phyloP scores from a whole-genome alignment of 225 moss, liverwort and hornwort genomes.

The Climacium dendroides region DNA sequence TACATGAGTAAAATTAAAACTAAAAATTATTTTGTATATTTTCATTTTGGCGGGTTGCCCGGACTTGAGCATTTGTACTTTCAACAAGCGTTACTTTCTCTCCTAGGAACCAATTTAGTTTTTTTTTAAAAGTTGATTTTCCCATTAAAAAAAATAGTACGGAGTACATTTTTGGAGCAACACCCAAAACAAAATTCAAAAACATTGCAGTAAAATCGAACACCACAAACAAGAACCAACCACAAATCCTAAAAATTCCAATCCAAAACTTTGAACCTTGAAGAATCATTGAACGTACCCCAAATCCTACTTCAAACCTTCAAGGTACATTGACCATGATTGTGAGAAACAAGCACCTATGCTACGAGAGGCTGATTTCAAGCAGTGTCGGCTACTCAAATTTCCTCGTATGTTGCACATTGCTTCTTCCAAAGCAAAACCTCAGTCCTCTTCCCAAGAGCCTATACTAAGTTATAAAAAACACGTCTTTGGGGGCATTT shows the following conservation, averaged over 20 bases:
- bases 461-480: neutral
- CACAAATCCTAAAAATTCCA: too few relatives aligned
- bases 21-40: too few relatives aligned
- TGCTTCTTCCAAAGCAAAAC: neutral
- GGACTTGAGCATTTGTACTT: neutral
- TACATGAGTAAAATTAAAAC: neutral
- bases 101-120: neutral
- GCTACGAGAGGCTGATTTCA: neutral
- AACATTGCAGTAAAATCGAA: neutral
- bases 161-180: too few relatives aligned
- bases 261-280: neutral
- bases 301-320: neutral
- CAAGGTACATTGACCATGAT: neutral
- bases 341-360: neutral
- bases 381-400: neutral
- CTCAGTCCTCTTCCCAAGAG: accelerated
- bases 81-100: neutral
- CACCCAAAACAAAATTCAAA: too few relatives aligned
- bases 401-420: accelerated
- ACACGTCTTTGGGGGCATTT: too few relatives aligned
- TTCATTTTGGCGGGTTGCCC: too few relatives aligned
- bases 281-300: too few relatives aligned
- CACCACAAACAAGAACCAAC: neutral
- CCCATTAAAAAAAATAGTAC: too few relatives aligned
- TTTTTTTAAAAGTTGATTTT: too few relatives aligned